Percentiles rank a stretch among this genome's conserved stretches.
These are phyloP conservation scores for Nasturtium officinale DNA, from an alignment of 345 rosid genomes.

Conservation along the genomic window DNA sequence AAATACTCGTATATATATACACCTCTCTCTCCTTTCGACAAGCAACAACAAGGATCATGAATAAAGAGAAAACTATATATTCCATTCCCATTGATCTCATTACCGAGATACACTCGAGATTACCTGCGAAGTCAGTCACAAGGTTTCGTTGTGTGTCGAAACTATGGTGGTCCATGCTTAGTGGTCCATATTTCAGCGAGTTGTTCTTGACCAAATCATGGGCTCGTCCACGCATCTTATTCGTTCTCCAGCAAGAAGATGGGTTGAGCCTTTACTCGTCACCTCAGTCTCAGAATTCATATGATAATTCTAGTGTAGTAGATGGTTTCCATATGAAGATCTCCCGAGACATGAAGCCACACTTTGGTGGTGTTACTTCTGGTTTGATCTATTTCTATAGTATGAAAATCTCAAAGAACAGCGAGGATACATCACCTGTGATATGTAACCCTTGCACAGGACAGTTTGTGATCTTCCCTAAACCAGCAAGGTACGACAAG, in stretches of 20 bases:
- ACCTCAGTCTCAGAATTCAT: neutral
- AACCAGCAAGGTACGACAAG: neutral
- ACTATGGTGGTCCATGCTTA: neutral
- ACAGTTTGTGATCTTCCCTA: neutral
- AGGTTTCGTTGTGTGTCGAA: neutral
- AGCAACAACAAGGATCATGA: neutral
- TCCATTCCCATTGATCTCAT: constrained; percentile 15
- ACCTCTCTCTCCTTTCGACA: neutral
- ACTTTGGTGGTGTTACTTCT: neutral
- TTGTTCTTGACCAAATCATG: neutral
- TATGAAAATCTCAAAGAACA: neutral
- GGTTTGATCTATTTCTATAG: neutral
- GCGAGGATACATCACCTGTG: neutral
- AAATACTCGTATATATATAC: too few species aligned
- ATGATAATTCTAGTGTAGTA: neutral
- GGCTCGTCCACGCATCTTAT: neutral
- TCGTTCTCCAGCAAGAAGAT: neutral
- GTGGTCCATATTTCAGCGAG: neutral
- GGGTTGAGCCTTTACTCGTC: neutral
- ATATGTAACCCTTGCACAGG: neutral
- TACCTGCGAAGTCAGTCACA: neutral
- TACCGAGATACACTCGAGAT: neutral
- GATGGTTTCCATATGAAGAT: neutral
- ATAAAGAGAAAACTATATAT: neutral
- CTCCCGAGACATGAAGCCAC: neutral